Evolutionary conservation across 441 rosid species (phyloP), one percentile per base, ranked within the genome.

Genomic region (Populus hybrid): DNA sequence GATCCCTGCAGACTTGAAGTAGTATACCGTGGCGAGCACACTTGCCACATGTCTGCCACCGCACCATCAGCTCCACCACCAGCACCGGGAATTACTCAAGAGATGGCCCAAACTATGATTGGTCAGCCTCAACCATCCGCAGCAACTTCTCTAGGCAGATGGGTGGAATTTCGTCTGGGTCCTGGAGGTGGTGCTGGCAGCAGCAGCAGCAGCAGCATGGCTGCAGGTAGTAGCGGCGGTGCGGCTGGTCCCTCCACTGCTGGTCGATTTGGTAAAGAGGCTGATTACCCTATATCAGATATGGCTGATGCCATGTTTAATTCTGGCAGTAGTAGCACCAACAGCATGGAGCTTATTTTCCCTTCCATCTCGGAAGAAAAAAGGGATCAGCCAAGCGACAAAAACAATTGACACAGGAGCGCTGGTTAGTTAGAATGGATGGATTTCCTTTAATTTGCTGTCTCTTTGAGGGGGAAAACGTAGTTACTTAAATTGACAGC

Each of bases 301-400:
- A 77, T 94, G 89, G 91, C 90, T 1, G 86, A 92, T 68, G 85
- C 73, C 3, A 86, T 91, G 91, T 90, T 94, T 70, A 89, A 88
- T 78, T 86, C 85, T 1, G 88, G 90, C 1, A 88, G 88, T 74
- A 85, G 86, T 30, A 91, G 91, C 72, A 79, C 85, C 79, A 86
- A 87, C 3, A 89, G 88, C 84, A 87, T 92, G 89, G 93, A 92
- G 21, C 79, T 86, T 30, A 81, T 89, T 50, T 94, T 87, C 78
- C 73, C 86, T 75, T 72, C 78, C 42, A 50, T 23, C 28, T 9
- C 24, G 79, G 82, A 84, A 10, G 83, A 80, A 1, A 75, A 84
- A 77, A n/a, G 87, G 86, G 78, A 19, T 32, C 40, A 72, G n/a
- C 57, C 76, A 26, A 79, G 46, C 2, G 85, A 83, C 23, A 80